Evolutionary conservation across 371 early-diverging fungal species (phyloP).

Genomic region (Blastocladiella emersonii): DNA sequence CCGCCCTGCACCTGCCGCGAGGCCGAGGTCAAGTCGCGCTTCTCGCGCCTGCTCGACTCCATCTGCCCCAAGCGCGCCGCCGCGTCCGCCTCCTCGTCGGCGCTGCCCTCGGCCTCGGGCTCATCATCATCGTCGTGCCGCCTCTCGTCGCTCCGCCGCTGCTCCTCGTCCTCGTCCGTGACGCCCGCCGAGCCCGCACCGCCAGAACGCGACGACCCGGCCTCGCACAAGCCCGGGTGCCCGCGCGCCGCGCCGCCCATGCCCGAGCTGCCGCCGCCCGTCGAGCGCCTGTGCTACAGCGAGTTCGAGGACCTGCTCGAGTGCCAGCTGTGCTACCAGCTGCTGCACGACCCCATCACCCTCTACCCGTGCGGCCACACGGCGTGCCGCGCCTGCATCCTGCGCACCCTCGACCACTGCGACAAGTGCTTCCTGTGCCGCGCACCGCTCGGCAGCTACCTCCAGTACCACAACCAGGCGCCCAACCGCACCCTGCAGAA

Average conservation of each 20-base stretch:
- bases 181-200: too few relatives aligned
- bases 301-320: conserved; percentile 16
- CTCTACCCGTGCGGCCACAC: conserved; percentile 51
- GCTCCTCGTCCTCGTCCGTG: too few relatives aligned
- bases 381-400: conserved; percentile 43
- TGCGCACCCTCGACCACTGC: conserved; percentile 28
- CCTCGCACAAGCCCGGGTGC: neutral
- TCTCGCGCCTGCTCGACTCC: too few relatives aligned
- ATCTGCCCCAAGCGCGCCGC: too few relatives aligned
- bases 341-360: conserved; percentile 42
- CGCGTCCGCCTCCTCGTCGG: too few relatives aligned
- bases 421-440: neutral
- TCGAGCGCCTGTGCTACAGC: neutral
- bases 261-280: neutral
- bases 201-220: neutral
- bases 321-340: conserved; percentile 40
- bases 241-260: neutral
- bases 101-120: too few relatives aligned
- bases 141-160: too few relatives aligned
- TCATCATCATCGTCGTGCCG: too few relatives aligned
- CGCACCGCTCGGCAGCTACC: conserved; percentile 10
- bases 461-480: conserved; percentile 16
- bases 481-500: conserved; percentile 6
- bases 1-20: too few relatives aligned
- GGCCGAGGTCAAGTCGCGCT: too few relatives aligned